These are phyloP conservation scores for Calamus simplicifolius DNA, from an alignment of 176 grass and related monocot species.

Conservation along the genomic window DNA sequence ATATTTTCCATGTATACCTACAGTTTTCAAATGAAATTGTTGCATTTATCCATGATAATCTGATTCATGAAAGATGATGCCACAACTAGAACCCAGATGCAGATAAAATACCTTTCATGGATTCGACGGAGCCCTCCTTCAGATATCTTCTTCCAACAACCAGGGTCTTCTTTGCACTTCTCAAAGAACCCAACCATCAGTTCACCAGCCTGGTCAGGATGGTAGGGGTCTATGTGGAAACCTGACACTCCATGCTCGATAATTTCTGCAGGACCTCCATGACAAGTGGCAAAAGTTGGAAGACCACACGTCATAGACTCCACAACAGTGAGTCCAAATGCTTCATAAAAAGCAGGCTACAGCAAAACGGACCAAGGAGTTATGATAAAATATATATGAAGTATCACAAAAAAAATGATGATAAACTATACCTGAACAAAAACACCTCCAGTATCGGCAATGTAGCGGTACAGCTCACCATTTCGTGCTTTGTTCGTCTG, in stretches of 20 bases:
- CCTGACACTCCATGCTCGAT: slow-evolving; percentile 80
- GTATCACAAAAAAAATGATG: too few species aligned
- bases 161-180: slow-evolving; percentile 47
- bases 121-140: slow-evolving; percentile 53
- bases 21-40: too few species aligned
- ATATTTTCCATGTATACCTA: slow-evolving; percentile 98
- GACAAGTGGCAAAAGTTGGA: slow-evolving; percentile 82
- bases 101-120: slow-evolving; percentile 49
- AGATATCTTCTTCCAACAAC: slow-evolving; percentile 54
- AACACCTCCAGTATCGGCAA: slow-evolving; percentile 76
- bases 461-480: slow-evolving; percentile 85
- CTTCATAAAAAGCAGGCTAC: slow-evolving; percentile 92
- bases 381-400: neutral
- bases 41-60: too few species aligned
- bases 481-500: slow-evolving; percentile 81
- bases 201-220: slow-evolving; percentile 60
- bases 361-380: slow-evolving; percentile 2
- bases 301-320: slow-evolving; percentile 87
- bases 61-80: too few species aligned
- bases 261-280: slow-evolving; percentile 92
- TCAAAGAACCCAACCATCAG: slow-evolving; percentile 72
- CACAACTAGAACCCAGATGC: too few species aligned
- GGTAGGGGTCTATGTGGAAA: slow-evolving; percentile 91
- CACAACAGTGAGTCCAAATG: slow-evolving; percentile 89
- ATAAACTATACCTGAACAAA: slow-evolving; percentile 67